Evolutionary conservation across 257 asterid genomes (phyloP).

Genomic region (Lycium barbarum): DNA sequence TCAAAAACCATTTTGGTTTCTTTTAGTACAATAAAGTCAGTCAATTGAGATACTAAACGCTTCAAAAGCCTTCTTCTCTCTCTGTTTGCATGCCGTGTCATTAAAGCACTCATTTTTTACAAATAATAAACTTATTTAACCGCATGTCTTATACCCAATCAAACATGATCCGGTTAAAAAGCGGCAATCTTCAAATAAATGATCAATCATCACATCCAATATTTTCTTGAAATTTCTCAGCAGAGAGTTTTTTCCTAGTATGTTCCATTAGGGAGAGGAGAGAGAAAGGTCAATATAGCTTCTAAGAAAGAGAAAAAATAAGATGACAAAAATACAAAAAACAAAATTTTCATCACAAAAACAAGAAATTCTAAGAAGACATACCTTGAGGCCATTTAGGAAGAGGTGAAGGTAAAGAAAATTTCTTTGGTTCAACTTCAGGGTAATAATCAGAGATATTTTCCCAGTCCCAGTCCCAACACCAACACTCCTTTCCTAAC

Average conservation of each 20-base stretch:
- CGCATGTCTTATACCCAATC: too few species aligned
- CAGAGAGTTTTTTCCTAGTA: too few species aligned
- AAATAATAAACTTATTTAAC: too few species aligned
- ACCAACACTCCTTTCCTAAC: slow-evolving; percentile 59
- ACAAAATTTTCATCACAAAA: background rate
- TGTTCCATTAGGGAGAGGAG: background rate
- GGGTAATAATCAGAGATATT: slow-evolving; percentile 39
- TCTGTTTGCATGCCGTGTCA: too few species aligned
- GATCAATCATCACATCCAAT: background rate
- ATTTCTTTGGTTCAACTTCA: slow-evolving; percentile 42
- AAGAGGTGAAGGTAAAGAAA: slow-evolving; percentile 71
- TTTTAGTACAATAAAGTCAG: too few species aligned
- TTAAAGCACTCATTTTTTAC: too few species aligned
- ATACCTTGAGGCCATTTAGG: slow-evolving; percentile 84
- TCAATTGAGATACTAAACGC: too few species aligned
- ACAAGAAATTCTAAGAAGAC: slow-evolving; percentile 19
- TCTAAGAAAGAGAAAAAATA: background rate
- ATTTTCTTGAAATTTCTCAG: background rate
- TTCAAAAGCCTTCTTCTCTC: too few species aligned
- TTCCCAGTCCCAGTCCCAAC: slow-evolving; percentile 24
- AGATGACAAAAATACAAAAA: background rate
- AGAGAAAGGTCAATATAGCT: slow-evolving; percentile 1
- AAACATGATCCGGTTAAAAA: too few species aligned
- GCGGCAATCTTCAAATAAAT: background rate
- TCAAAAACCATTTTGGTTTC: too few species aligned